Base-by-base conservation (phyloP, 345 rosid genomes). In the Hibiscus tridactylites region DNA sequence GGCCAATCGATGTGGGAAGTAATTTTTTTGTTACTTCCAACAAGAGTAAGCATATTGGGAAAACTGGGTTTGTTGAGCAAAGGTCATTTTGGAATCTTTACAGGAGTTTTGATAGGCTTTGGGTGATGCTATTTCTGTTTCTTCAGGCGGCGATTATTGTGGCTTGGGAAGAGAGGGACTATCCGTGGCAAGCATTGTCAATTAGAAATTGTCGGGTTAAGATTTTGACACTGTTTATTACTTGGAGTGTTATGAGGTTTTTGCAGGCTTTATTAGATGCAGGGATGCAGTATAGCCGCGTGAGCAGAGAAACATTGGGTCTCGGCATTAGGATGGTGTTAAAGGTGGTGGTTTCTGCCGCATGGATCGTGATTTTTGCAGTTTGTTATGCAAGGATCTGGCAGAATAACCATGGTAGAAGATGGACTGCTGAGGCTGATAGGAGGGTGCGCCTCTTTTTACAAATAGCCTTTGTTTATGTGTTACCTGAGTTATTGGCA, bases 1-100 rank as follows among this genome's bases (percentile, higher is more conserved):
- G 98, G 98, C 98, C 97, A 24, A 79, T 91, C 54, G 93, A 90
- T 59, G 61, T 72, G 17, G 85, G 85, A 7, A 90, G 98, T 72
- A 90, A 85, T 71, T 94, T 87, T 79, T 94, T 94, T 2, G 90
- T 84, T 33, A 74, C 86, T 3, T 74, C 87, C 0, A 81, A 82
- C 19, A 79, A 57, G 74, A 77, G 78, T 61, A 83, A 88, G 75
- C 85, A 83, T 67, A 94, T 90, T 1, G 95, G 97, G 56, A 94
- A 94, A 88, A 94, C 97, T 1, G 98, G 98, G 24, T 94, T 91
- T 70, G 97, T 94, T 46, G 98, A 94, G 84, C 97, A 88, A 78
- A 82, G 98, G 76, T 88, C 98, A 29, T 94, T 91, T 71, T 90
- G 91, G 93, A 91, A 94, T 75, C 47, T 94, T 71, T 79, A 75